Conservation (phyloP, 805 yeast species). For the Kazachstania africana region DNA sequence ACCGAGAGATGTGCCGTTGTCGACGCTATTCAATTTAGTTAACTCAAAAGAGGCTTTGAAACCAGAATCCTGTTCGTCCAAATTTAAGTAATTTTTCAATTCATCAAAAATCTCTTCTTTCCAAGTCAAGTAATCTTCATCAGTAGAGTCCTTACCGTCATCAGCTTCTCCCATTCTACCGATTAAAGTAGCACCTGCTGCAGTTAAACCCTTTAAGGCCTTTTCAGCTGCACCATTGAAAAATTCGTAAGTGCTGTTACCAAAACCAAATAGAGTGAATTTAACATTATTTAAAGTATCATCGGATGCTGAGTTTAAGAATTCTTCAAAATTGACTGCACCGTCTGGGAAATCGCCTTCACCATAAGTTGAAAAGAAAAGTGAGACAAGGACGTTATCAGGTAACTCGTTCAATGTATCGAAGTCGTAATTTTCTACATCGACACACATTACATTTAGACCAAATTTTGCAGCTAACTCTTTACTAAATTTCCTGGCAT, state of each 20-base stretch:
- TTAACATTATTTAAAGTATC: conserved; percentile 40
- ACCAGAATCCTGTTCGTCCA: conserved; percentile 66
- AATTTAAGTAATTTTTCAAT: conserved; percentile 48
- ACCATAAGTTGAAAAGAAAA: conserved; percentile 88
- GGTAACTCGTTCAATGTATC: conserved; percentile 61
- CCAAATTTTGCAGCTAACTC: conserved; percentile 79
- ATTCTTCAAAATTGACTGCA: conserved; percentile 67
- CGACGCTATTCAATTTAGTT: conserved; percentile 28
- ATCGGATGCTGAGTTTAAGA: conserved; percentile 38
- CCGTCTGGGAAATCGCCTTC: conserved; percentile 98
- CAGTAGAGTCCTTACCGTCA: conserved; percentile 89
- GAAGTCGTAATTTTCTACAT: conserved; percentile 78
- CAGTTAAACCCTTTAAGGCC: conserved; percentile 37
- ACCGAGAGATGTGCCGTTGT: conserved; percentile 52
- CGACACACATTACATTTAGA: conserved; percentile 73
- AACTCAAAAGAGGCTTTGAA: conserved; percentile 60
- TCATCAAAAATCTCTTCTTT: conserved; percentile 64
- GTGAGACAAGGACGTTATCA: conserved; percentile 45
- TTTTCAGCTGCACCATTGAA: conserved; percentile 74
- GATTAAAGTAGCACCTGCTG: conserved; percentile 60
- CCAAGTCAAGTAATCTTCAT: conserved; percentile 92
- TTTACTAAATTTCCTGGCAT: conserved; percentile 79
- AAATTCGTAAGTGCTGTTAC: conserved; percentile 89
- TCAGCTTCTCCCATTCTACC: conserved; percentile 87
- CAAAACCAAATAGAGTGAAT: conserved; percentile 79